phyloP scores from a whole-genome alignment of 2,329 filamentous ascomycete species.

The Dactylellina drechsleri region DNA sequence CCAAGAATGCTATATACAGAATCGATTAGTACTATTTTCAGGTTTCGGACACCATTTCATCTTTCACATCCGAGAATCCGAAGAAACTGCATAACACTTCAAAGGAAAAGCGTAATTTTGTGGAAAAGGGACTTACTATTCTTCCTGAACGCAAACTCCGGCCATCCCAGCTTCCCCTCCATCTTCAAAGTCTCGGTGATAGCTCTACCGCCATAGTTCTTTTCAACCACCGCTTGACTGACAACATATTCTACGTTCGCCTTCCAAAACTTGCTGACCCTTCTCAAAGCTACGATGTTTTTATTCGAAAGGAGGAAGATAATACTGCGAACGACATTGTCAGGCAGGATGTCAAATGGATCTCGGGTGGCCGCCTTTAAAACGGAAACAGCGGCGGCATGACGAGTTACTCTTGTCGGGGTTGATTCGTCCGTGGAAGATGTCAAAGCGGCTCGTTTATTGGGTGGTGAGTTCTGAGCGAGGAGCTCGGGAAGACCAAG shows the following conservation, averaged over 20 bases:
- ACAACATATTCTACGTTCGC: slow-evolving; percentile 49
- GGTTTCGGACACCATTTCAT: neutral
- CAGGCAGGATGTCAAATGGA: slow-evolving; percentile 43
- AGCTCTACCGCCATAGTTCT: slow-evolving; percentile 10
- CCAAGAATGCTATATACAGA: slow-evolving; percentile 32
- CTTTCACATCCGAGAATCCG: neutral
- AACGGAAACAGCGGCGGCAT: slow-evolving; percentile 10
- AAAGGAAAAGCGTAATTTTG: neutral
- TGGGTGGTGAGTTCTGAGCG: slow-evolving; percentile 3
- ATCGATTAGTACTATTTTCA: slow-evolving; percentile 1
- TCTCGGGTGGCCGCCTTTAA: slow-evolving; percentile 17
- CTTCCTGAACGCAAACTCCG: slow-evolving; percentile 51
- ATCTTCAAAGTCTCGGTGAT: slow-evolving; percentile 36
- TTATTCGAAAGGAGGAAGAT: slow-evolving; percentile 37
- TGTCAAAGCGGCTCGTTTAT: slow-evolving; percentile 20
- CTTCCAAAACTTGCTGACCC: slow-evolving; percentile 53
- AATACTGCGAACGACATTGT: slow-evolving; percentile 47
- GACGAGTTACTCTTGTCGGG: slow-evolving; percentile 29
- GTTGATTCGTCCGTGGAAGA: slow-evolving; percentile 11
- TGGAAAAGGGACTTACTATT: slow-evolving; percentile 32
- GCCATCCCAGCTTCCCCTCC: slow-evolving; percentile 46
- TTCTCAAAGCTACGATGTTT: slow-evolving; percentile 26
- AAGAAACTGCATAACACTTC: neutral
- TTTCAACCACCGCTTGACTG: slow-evolving; percentile 31
- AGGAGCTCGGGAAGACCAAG: slow-evolving; percentile 34